phyloP scores from a whole-genome alignment of 352 stramenopile genomes.

The Plasmopara halstedii region DNA sequence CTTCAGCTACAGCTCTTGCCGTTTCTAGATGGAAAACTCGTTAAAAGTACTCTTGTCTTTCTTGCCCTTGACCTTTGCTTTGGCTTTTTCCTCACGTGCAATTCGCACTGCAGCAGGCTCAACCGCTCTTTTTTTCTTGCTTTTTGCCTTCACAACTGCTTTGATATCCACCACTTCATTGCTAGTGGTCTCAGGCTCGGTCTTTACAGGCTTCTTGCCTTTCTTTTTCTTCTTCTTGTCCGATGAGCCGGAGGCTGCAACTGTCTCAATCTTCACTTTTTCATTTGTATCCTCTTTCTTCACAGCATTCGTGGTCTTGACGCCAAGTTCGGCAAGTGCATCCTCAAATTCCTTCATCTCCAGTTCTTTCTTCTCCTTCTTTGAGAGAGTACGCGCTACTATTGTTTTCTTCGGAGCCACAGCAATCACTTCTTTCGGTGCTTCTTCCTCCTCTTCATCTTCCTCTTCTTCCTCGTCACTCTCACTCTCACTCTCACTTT shows the following conservation, averaged over 20 bases:
- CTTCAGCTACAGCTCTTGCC: too few relatives aligned
- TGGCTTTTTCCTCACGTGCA: conserved; percentile 58
- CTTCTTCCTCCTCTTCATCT: conserved; percentile 6
- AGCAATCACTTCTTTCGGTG: conserved; percentile 6
- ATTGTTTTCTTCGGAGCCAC: conserved; percentile 23
- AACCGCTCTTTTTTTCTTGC: conserved; percentile 63
- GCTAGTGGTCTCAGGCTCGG: conserved; percentile 11
- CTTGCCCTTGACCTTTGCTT: conserved; percentile 66
- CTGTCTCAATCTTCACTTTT: conserved; percentile 29
- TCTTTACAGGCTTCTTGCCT: conserved; percentile 43
- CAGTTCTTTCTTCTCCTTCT: conserved; percentile 77
- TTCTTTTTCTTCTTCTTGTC: conserved; percentile 56
- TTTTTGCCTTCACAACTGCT: conserved; percentile 62
- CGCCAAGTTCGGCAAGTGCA: conserved; percentile 56
- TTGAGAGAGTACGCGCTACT: conserved; percentile 43
- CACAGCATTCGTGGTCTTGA: conserved; percentile 19
- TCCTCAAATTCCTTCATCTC: conserved; percentile 72
- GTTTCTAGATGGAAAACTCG: conserved; percentile 68
- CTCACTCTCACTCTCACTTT: conserved; percentile 34
- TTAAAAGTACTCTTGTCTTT: conserved; percentile 78
- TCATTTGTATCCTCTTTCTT: conserved; percentile 27
- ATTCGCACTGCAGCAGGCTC: conserved; percentile 57
- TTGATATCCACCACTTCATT: conserved; percentile 60
- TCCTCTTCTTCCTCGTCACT: conserved; percentile 50
- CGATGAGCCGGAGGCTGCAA: conserved; percentile 9